Conservation (phyloP, 176 grass and related monocot genomes). For the Oryza australiensis region DNA sequence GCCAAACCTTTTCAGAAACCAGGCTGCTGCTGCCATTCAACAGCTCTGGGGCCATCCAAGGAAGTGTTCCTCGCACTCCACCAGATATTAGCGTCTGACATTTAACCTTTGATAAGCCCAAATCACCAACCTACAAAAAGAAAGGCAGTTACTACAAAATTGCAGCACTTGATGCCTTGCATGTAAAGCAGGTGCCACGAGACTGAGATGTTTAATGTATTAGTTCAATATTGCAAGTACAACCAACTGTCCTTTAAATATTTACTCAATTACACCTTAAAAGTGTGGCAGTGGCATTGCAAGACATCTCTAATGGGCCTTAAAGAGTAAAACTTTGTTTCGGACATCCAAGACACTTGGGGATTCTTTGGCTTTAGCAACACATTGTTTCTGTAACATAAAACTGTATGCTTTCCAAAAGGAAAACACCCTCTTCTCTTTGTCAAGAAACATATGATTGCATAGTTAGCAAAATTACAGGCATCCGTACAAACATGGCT, state of each 20-base stretch:
- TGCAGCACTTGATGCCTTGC: not conserved
- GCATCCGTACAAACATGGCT: not conserved
- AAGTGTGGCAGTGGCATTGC: not conserved
- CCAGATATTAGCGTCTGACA: slow-evolving; percentile 91
- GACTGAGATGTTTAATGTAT: not conserved
- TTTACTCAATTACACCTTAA: not conserved
- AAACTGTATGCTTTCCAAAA: not conserved
- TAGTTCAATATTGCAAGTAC: not conserved
- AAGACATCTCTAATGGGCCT: not conserved
- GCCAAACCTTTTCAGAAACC: slow-evolving; percentile 86
- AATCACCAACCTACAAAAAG: slow-evolving; percentile 85
- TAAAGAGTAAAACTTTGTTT: not conserved
- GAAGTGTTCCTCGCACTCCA: slow-evolving; percentile 93
- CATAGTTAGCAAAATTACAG: not conserved
- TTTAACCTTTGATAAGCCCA: slow-evolving; percentile 97
- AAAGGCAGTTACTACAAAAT: slow-evolving; percentile 10
- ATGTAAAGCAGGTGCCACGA: not conserved
- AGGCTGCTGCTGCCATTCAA: slow-evolving; percentile 86
- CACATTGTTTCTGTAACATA: not conserved
- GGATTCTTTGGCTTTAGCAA: not conserved
- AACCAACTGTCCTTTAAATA: slow-evolving; percentile 17
- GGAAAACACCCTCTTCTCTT: not conserved
- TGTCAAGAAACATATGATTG: not conserved
- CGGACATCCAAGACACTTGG: not conserved
- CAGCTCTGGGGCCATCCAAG: slow-evolving; percentile 98